Conservation (phyloP, 257 asterid genomes). For the Phtheirospermum japonicum region DNA sequence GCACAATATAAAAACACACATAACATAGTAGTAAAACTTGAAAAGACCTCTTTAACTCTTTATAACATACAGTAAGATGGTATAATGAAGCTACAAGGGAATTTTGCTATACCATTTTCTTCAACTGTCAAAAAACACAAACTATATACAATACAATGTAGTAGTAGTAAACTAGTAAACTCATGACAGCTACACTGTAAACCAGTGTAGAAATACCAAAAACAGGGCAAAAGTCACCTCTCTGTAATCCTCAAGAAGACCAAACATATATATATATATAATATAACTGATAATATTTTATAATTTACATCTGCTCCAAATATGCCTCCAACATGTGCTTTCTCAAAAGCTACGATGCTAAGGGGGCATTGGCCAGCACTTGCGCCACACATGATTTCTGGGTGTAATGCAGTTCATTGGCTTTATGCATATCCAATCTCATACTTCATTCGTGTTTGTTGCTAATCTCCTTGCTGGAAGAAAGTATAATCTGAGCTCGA, state of each 20-base stretch:
- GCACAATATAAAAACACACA: neutral
- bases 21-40: neutral
- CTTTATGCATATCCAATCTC: neutral
- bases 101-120: neutral
- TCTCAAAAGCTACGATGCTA: constrained; percentile 14
- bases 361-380: constrained; percentile 3
- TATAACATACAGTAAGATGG: no score
- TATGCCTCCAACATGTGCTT: constrained; percentile 24
- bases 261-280: neutral
- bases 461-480: constrained; percentile 70
- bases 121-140: neutral
- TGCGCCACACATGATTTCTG: constrained; percentile 2
- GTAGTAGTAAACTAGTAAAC: constrained; percentile 7
- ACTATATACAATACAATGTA: constrained; percentile 31
- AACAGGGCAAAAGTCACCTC: neutral
- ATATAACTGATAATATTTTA: constrained; percentile 7
- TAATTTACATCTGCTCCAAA: constrained; percentile 33
- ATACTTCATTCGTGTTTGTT: constrained; percentile 20
- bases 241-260: constrained; percentile 7
- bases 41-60: no score
- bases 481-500: constrained; percentile 65
- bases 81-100: neutral
- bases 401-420: constrained; percentile 12
- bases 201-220: constrained; percentile 5
- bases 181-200: neutral